These are phyloP conservation scores for Dalbergia oliveri DNA, from an alignment of 306 rosid species.

Conservation along the genomic window DNA sequence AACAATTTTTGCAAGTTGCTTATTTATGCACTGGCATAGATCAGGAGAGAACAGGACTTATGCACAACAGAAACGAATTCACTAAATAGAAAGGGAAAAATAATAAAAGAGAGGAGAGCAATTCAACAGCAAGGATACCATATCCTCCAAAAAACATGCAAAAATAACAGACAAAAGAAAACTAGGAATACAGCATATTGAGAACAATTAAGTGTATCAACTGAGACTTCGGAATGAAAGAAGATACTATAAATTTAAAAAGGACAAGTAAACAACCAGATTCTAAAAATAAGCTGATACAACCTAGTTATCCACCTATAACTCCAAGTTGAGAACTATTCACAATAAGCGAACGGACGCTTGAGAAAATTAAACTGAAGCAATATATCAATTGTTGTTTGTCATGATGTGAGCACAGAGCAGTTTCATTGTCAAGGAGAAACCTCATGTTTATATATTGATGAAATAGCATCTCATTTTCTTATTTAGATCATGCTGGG, in stretches of 20 bases:
- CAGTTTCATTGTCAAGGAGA: neutral
- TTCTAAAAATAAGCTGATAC: neutral
- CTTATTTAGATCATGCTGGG: neutral
- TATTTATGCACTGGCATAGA: neutral
- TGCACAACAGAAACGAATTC: neutral
- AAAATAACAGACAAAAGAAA: neutral
- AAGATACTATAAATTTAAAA: neutral
- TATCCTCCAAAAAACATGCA: conserved; percentile 7
- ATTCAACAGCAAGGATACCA: neutral
- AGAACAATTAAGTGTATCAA: neutral
- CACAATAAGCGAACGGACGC: neutral
- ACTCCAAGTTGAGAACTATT: neutral
- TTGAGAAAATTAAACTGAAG: neutral
- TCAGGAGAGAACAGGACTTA: neutral
- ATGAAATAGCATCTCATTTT: neutral
- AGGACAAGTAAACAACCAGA: neutral
- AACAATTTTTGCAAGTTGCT: conserved; percentile 1
- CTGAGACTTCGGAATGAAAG: neutral
- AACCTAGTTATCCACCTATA: conserved; percentile 7
- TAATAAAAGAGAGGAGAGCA: neutral
- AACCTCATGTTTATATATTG: neutral
- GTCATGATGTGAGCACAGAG: neutral
- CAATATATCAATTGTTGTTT: neutral
- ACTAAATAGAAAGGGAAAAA: neutral
- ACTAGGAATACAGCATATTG: neutral